Percentiles rank a stretch among this genome's conserved stretches.
Evolutionary conservation across 371 early-diverging fungal species (phyloP).

Genomic region (Rhizomucor pusillus): DNA sequence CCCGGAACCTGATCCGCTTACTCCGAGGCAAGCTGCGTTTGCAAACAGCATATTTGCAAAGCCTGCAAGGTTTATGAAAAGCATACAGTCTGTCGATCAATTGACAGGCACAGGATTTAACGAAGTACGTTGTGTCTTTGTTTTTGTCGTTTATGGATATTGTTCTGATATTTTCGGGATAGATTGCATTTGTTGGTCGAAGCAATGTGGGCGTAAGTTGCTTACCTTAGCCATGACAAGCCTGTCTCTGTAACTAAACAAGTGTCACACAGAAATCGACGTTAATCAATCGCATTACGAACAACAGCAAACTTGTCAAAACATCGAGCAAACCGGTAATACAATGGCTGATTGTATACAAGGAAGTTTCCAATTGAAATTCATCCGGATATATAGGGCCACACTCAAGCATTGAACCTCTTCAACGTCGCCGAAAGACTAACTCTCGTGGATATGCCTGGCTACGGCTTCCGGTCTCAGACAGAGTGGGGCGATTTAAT

Average conservation of each 20-base stretch:
- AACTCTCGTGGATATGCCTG: conserved; percentile 81
- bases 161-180: too few species aligned
- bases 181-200: conserved; percentile 76
- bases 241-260: too few species aligned
- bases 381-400: conserved; percentile 53
- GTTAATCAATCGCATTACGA: conserved; percentile 63
- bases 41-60: conserved; percentile 35
- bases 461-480: conserved; percentile 73
- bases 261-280: conserved; percentile 75
- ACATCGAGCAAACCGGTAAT: conserved; percentile 71
- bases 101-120: conserved; percentile 20
- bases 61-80: conserved; percentile 42
- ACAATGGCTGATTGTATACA: too few species aligned
- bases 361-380: not conserved
- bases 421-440: conserved; percentile 57
- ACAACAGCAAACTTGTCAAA: conserved; percentile 60
- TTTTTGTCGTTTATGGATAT: too few species aligned
- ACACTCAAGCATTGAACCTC: conserved; percentile 71
- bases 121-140: conserved; percentile 29
- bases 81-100: conserved; percentile 26
- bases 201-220: conserved; percentile 68
- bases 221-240: too few species aligned
- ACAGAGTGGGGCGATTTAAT: conserved; percentile 76
- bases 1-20: conserved; percentile 20
- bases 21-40: conserved; percentile 15